These are phyloP conservation scores for Saturnispora saitoi DNA, from an alignment of 805 yeast species.

Conservation along the genomic window DNA sequence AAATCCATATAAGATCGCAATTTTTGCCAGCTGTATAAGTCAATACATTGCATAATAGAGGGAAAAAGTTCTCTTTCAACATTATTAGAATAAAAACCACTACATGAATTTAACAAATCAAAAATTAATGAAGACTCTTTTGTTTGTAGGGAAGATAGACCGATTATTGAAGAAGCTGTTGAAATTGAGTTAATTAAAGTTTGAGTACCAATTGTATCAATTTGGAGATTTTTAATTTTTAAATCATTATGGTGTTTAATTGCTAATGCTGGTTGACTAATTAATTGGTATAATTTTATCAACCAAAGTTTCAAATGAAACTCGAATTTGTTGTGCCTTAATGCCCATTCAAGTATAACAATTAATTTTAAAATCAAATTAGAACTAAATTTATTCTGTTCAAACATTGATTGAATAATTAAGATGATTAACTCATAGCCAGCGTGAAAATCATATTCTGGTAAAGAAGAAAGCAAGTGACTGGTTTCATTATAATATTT, in stretches of 20 bases:
- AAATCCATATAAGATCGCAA: slow-evolving; percentile 59
- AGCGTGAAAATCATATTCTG: slow-evolving; percentile 59
- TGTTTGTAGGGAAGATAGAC: not conserved
- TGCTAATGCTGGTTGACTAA: slow-evolving; percentile 50
- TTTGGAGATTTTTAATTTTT: slow-evolving; percentile 66
- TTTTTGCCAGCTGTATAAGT: slow-evolving; percentile 55
- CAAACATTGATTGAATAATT: slow-evolving; percentile 33
- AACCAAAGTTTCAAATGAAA: slow-evolving; percentile 68
- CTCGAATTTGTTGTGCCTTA: slow-evolving; percentile 55
- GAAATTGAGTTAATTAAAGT: slow-evolving; percentile 41
- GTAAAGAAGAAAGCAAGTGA: slow-evolving; percentile 31
- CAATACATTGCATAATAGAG: slow-evolving; percentile 45
- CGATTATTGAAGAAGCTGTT: slow-evolving; percentile 19
- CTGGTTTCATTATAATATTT: slow-evolving; percentile 33
- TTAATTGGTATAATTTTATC: slow-evolving; percentile 46
- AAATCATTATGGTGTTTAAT: slow-evolving; percentile 41
- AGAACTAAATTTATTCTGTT: slow-evolving; percentile 11
- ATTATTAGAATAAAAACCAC: slow-evolving; percentile 42
- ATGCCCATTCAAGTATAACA: slow-evolving; percentile 49
- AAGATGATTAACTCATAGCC: slow-evolving; percentile 60
- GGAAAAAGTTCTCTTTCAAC: slow-evolving; percentile 43
- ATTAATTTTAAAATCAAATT: slow-evolving; percentile 34
- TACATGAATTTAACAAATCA: slow-evolving; percentile 29
- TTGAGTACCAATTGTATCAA: slow-evolving; percentile 56
- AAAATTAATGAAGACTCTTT: slow-evolving; percentile 17